These are phyloP conservation scores for Penicillium hordei DNA, from an alignment of 2,329 filamentous ascomycete genomes.

Conservation along the genomic window DNA sequence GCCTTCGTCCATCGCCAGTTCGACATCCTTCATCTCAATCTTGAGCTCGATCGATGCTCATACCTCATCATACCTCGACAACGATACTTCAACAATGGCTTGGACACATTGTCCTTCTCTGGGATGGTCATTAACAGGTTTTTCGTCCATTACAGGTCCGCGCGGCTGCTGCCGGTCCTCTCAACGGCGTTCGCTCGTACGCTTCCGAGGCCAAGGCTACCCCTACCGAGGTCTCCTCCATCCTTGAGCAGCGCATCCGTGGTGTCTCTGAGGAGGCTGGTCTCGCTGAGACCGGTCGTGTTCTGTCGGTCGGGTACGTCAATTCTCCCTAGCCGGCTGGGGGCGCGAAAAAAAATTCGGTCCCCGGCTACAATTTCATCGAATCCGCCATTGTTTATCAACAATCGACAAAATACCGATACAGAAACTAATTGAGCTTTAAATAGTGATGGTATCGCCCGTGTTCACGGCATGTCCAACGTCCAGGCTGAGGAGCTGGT, in stretches of 20 bases:
- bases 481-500: slow-evolving; percentile 99
- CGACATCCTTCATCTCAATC: slow-evolving; percentile 35
- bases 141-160: slow-evolving; percentile 64
- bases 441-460: slow-evolving; percentile 97
- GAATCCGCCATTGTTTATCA: slow-evolving; percentile 21
- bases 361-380: slow-evolving; percentile 28
- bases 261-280: slow-evolving; percentile 95
- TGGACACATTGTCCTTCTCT: slow-evolving; percentile 35
- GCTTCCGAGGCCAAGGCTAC: slow-evolving; percentile 90
- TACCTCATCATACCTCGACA: slow-evolving; percentile 26
- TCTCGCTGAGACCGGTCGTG: slow-evolving; percentile 97
- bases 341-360: slow-evolving; percentile 32
- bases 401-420: slow-evolving; percentile 9
- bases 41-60: slow-evolving; percentile 33
- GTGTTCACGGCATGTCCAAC: slow-evolving; percentile 99
- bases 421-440: slow-evolving; percentile 22
- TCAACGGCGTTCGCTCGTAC: slow-evolving; percentile 80
- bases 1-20: slow-evolving; percentile 37
- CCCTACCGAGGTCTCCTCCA: slow-evolving; percentile 97
- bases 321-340: slow-evolving; percentile 18
- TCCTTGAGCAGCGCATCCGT: slow-evolving; percentile 98
- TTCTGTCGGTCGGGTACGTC: slow-evolving; percentile 97
- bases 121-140: slow-evolving; percentile 52
- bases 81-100: slow-evolving; percentile 23
- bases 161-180: slow-evolving; percentile 76